Conservation (phyloP, 2,329 filamentous ascomycete genomes). For the Fusarium tricinctum region DNA sequence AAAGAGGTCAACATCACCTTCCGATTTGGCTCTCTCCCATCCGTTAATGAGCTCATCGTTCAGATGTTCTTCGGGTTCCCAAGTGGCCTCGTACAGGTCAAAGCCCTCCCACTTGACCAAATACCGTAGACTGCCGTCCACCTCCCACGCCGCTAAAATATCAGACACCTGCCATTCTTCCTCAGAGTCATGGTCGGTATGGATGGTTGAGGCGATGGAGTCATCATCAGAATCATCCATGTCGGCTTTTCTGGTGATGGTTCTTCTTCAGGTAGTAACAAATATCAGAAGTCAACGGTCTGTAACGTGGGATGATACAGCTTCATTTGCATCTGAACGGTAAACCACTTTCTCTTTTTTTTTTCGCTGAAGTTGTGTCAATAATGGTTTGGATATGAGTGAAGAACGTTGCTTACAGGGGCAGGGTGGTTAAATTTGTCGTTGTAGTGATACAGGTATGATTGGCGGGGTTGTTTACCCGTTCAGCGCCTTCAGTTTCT, state of each 20-base stretch:
- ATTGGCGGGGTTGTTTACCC: not conserved
- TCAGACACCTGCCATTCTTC: conserved; percentile 65
- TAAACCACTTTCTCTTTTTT: not conserved
- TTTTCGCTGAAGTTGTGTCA: not conserved
- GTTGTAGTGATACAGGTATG: not conserved
- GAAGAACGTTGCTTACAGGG: not conserved
- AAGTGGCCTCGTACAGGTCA: conserved; percentile 56
- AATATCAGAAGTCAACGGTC: conserved; percentile 3
- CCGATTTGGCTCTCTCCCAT: conserved; percentile 61
- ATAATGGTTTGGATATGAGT: not conserved
- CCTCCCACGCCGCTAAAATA: conserved; percentile 63
- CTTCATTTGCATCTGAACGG: conserved; percentile 2
- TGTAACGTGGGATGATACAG: not conserved
- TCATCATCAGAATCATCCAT: conserved; percentile 47
- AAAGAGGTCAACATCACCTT: conserved; percentile 52
- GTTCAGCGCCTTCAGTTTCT: not conserved
- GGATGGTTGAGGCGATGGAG: conserved; percentile 54
- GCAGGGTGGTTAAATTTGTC: not conserved
- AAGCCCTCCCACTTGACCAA: conserved; percentile 58
- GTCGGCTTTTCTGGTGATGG: conserved; percentile 3
- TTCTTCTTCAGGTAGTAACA: conserved; percentile 1
- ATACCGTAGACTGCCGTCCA: conserved; percentile 49
- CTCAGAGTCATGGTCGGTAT: conserved; percentile 54
- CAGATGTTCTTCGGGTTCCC: conserved; percentile 66
- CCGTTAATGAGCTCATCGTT: conserved; percentile 55